These are phyloP conservation scores for Hyphopichia buzzinii DNA, from an alignment of 1,139 yeast species.

Conservation along the genomic window DNA sequence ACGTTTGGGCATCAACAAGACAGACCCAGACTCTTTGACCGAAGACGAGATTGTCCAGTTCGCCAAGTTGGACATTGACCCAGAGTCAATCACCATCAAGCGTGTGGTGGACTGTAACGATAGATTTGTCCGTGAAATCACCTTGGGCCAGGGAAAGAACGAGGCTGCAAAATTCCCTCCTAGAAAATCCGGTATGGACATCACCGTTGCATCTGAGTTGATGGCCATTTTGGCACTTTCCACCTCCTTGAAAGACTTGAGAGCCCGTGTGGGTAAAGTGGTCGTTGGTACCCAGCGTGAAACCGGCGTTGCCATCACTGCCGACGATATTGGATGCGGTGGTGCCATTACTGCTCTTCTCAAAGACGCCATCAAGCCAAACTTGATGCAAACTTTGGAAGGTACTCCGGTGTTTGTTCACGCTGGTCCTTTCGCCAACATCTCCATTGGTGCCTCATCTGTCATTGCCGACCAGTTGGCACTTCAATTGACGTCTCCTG, in stretches of 20 bases:
- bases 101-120: constrained; percentile 83
- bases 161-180: constrained; percentile 64
- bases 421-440: constrained; percentile 86
- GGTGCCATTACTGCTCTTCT: constrained; percentile 78
- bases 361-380: constrained; percentile 81
- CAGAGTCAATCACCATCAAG: constrained; percentile 69
- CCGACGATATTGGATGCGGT: constrained; percentile 77
- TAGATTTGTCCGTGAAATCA: constrained; percentile 70
- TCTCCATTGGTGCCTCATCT: constrained; percentile 82
- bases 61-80: constrained; percentile 69
- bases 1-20: constrained; percentile 62
- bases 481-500: constrained; percentile 56
- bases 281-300: constrained; percentile 64
- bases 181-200: constrained; percentile 76
- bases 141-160: constrained; percentile 74
- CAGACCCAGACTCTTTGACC: constrained; percentile 67
- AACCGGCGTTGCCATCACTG: constrained; percentile 66
- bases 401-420: constrained; percentile 85
- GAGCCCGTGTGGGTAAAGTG: constrained; percentile 66
- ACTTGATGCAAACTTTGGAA: constrained; percentile 80
- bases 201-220: constrained; percentile 77
- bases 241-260: constrained; percentile 61
- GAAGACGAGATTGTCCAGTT: constrained; percentile 61
- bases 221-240: constrained; percentile 82
- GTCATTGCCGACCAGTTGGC: constrained; percentile 77